Evolutionary conservation across 345 rosid species (phyloP).

Genomic region (Noccaea caerulescens): DNA sequence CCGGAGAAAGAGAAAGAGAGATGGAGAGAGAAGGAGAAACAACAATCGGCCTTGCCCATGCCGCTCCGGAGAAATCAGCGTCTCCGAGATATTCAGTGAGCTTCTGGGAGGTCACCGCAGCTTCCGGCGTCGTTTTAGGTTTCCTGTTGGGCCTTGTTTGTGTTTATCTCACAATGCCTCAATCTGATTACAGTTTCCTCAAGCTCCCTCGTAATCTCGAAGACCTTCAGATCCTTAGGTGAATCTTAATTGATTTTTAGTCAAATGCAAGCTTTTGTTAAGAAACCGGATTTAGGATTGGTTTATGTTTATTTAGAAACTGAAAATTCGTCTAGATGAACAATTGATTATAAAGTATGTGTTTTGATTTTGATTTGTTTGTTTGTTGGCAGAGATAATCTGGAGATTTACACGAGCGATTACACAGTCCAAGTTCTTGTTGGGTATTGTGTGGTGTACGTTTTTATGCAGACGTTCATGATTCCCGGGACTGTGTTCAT

Average conservation of each 20-base stretch:
- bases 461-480: constrained; percentile 97
- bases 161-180: constrained; percentile 88
- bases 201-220: constrained; percentile 84
- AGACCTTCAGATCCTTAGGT: constrained; percentile 94
- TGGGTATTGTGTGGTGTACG: constrained; percentile 78
- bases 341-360: neutral
- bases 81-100: constrained; percentile 53
- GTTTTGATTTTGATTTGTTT: constrained; percentile 4
- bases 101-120: constrained; percentile 69
- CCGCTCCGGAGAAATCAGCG: constrained; percentile 3
- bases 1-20: constrained; percentile 17
- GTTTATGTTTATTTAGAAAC: too few relatives aligned
- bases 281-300: neutral
- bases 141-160: constrained; percentile 59
- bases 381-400: constrained; percentile 65
- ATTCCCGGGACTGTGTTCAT: constrained; percentile 93
- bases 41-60: constrained; percentile 15
- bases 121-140: constrained; percentile 62
- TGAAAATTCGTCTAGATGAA: too few relatives aligned
- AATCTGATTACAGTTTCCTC: constrained; percentile 94
- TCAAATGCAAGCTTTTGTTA: neutral
- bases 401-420: constrained; percentile 87
- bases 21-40: constrained; percentile 42
- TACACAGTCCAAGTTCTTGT: constrained; percentile 81
- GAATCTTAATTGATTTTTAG: neutral